phyloP scores from a whole-genome alignment of 73 alveolate genomes.

The Effrenium voratum region DNA sequence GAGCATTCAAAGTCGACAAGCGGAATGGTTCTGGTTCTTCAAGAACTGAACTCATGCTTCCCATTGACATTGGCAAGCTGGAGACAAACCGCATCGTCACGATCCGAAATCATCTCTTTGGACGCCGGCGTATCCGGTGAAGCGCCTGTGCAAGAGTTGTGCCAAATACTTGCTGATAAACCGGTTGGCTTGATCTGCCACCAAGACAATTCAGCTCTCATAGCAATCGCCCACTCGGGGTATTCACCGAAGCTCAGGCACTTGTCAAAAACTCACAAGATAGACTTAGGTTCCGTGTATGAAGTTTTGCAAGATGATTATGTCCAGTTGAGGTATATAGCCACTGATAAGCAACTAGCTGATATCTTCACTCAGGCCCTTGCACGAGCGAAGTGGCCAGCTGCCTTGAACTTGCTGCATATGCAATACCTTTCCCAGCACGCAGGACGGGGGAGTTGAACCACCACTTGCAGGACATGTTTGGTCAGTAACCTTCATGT shows the following conservation, averaged over 20 bases:
- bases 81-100: background rate
- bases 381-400: background rate
- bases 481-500: too few species aligned
- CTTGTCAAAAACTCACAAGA: background rate
- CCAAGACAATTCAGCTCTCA: background rate
- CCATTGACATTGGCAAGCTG: background rate
- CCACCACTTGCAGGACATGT: too few species aligned
- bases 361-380: conserved; percentile 4
- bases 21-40: background rate
- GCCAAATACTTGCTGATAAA: background rate
- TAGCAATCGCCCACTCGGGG: conserved; percentile 6
- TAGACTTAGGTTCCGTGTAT: background rate
- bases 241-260: conserved; percentile 14
- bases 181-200: background rate
- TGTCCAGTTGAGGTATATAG: background rate
- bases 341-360: background rate
- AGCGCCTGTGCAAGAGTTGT: background rate
- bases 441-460: too few species aligned
- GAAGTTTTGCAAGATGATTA: background rate
- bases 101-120: background rate
- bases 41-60: background rate
- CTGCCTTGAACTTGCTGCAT: background rate
- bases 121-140: conserved; percentile 9
- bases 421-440: too few species aligned
- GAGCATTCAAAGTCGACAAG: background rate